Conservation (phyloP, 352 stramenopile genomes). For the Pythium dissimile region DNA sequence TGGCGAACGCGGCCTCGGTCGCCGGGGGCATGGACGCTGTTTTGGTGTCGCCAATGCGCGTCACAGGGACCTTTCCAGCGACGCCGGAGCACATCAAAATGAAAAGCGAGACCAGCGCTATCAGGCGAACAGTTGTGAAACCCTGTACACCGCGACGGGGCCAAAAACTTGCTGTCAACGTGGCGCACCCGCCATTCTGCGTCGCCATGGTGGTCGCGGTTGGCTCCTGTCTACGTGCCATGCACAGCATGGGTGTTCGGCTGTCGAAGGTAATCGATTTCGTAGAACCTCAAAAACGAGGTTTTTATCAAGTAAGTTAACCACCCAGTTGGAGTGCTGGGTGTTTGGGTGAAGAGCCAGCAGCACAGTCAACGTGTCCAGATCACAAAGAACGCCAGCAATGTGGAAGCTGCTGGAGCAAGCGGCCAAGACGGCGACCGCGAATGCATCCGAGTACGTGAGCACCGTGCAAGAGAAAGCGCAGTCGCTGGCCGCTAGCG, state of each 20-base stretch:
- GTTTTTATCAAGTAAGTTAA: constrained; percentile 5
- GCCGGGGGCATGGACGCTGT: constrained; percentile 1
- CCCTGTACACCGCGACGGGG: too few relatives aligned
- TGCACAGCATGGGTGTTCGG: too few relatives aligned
- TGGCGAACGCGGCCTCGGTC: constrained; percentile 56
- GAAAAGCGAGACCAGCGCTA: constrained; percentile 2
- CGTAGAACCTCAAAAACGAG: constrained; percentile 6
- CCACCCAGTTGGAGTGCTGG: constrained; percentile 8
- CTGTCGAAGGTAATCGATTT: too few relatives aligned
- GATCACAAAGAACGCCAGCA: not conserved
- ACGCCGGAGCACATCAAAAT: constrained; percentile 5
- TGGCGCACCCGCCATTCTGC: not conserved
- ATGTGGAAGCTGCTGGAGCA: constrained; percentile 83
- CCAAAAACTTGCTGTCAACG: constrained; percentile 1
- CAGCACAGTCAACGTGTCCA: not conserved
- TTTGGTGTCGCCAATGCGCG: not conserved
- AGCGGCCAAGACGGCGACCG: constrained; percentile 66
- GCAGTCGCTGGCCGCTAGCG: constrained; percentile 60
- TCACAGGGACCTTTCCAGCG: constrained; percentile 10
- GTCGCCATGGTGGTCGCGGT: constrained; percentile 4
- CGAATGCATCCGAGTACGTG: constrained; percentile 70
- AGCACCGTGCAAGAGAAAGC: constrained; percentile 71
- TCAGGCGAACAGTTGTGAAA: too few relatives aligned
- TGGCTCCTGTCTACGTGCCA: too few relatives aligned
- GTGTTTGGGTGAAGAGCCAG: constrained; percentile 17